These are phyloP conservation scores for Mrakia frigida DNA, from an alignment of 768 basidiomycete species.

Conservation along the genomic window DNA sequence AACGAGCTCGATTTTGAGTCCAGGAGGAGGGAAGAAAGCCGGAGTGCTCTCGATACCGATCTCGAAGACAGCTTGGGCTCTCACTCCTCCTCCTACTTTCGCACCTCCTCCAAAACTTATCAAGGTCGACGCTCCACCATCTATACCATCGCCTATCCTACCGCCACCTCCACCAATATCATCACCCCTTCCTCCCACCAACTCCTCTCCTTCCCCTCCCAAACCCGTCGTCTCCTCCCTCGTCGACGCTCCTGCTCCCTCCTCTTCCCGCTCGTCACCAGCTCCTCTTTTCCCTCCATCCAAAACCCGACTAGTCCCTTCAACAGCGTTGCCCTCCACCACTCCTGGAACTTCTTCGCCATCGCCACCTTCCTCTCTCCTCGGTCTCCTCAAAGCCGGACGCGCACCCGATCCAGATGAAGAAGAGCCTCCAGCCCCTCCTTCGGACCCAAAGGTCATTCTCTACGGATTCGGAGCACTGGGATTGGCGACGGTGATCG, in stretches of 20 bases:
- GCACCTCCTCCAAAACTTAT: not conserved
- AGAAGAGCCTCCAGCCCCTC: conserved; percentile 16
- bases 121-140: not conserved
- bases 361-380: not conserved
- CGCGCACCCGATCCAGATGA: conserved; percentile 14
- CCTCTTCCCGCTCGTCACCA: not conserved
- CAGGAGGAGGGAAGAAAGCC: not conserved
- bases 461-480: conserved; percentile 16
- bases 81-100: not conserved
- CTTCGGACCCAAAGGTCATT: conserved; percentile 6
- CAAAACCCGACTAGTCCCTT: not conserved
- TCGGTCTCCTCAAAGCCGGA: not conserved
- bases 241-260: not conserved
- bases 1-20: conserved; percentile 4
- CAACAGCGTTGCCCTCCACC: not conserved
- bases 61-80: not conserved
- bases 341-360: not conserved
- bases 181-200: not conserved
- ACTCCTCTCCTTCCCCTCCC: not conserved
- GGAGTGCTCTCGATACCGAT: not conserved
- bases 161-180: too few species aligned
- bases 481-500: conserved; percentile 9
- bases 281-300: not conserved
- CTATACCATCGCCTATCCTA: not conserved
- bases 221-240: not conserved